Evolutionary conservation across 805 yeast genomes (phyloP).

Genomic region (Lachancea quebecensis): DNA sequence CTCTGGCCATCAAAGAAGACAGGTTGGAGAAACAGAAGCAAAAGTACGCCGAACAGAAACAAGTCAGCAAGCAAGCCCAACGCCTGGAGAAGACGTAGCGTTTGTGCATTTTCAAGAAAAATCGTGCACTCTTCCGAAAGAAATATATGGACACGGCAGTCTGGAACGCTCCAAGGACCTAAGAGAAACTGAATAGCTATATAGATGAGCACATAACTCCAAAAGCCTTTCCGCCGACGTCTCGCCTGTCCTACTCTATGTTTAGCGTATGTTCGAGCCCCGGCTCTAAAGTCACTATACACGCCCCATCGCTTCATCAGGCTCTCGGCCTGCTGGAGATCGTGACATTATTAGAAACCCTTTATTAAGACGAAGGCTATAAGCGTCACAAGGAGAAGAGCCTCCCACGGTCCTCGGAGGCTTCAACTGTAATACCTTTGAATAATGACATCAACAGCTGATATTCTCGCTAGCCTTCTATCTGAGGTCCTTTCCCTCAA

Average conservation of each 20-base stretch:
- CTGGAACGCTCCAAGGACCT: not conserved
- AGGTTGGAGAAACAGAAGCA: conserved; percentile 21
- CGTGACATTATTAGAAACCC: no score
- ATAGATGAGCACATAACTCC: no score
- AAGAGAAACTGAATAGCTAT: no score
- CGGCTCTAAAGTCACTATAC: not conserved
- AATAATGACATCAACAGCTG: not conserved
- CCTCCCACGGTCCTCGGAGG: not conserved
- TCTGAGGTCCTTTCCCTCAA: conserved; percentile 2
- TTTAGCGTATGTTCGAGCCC: no score
- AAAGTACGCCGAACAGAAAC: conserved; percentile 13
- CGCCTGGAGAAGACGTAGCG: not conserved
- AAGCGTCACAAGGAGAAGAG: not conserved
- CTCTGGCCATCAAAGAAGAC: conserved; percentile 30
- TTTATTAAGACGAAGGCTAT: not conserved
- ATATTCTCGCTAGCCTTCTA: not conserved
- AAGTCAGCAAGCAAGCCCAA: not conserved
- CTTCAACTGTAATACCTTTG: not conserved
- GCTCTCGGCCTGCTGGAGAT: no score
- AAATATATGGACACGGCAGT: not conserved
- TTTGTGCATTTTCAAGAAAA: not conserved
- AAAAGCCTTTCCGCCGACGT: no score
- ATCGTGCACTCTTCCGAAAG: not conserved
- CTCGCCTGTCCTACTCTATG: no score
- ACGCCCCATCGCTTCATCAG: not conserved